Evolutionary conservation across 768 basidiomycete species (phyloP).

Genomic region (Xerocomellus intermedius): DNA sequence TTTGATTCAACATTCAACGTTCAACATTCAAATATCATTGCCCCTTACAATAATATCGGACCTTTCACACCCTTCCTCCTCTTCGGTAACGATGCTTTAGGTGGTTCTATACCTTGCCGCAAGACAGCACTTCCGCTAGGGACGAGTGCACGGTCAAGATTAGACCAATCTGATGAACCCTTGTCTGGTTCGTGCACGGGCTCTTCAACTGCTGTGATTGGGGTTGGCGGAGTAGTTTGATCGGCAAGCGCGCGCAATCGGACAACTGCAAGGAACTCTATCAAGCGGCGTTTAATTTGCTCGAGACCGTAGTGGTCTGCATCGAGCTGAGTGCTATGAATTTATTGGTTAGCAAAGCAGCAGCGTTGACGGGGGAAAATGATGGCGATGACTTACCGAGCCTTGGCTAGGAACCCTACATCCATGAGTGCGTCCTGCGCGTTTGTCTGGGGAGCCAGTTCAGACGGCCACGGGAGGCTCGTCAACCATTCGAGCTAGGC

Average conservation of each 20-base stretch:
- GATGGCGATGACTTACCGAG: constrained; percentile 41
- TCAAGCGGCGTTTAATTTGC: constrained; percentile 86
- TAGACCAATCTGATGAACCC: constrained; percentile 19
- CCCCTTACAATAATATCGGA: constrained; percentile 62
- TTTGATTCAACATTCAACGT: neutral
- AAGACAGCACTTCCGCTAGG: constrained; percentile 15
- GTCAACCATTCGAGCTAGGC: constrained; percentile 82
- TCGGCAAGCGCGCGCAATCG: constrained; percentile 44
- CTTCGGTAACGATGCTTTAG: constrained; percentile 6
- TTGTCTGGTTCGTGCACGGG: constrained; percentile 20
- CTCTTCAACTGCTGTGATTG: constrained; percentile 1
- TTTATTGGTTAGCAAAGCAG: neutral
- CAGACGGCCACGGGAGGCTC: constrained; percentile 76
- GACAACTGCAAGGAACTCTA: constrained; percentile 91
- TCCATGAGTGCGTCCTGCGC: constrained; percentile 43
- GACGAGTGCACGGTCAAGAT: constrained; percentile 24
- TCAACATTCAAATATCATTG: neutral
- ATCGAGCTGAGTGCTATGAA: constrained; percentile 62
- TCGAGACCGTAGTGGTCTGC: constrained; percentile 90
- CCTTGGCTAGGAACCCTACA: constrained; percentile 60
- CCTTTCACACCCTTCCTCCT: constrained; percentile 55
- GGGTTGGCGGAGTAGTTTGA: constrained; percentile 7
- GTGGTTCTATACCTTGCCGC: constrained; percentile 10
- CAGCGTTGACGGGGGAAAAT: too few species aligned
- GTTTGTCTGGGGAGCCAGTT: constrained; percentile 17